Evolutionary conservation across 108 stramenopile genomes (phyloP).

Genomic region (Cyclotella baltica): DNA sequence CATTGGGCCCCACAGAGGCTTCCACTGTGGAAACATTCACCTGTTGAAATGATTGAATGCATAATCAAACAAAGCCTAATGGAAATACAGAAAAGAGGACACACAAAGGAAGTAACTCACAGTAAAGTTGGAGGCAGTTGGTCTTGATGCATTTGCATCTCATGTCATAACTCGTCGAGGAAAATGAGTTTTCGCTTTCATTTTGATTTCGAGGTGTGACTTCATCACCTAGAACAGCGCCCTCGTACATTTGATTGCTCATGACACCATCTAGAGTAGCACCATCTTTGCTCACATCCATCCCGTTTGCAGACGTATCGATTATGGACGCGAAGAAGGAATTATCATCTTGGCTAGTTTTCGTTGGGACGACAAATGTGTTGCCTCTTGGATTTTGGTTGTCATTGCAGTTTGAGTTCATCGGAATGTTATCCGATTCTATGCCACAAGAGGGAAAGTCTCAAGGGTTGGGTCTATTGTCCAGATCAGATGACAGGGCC

Average conservation of each 20-base stretch:
- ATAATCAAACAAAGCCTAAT: too few species aligned
- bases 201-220: not conserved
- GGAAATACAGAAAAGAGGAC: too few species aligned
- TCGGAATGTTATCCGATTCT: too few species aligned
- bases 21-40: slow-evolving; percentile 16
- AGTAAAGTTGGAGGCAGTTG: slow-evolving; percentile 7
- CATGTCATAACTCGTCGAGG: not conserved
- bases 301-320: not conserved
- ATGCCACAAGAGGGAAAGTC: too few species aligned
- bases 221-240: not conserved
- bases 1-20: not conserved
- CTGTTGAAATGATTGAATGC: not conserved
- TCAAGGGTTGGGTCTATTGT: too few species aligned
- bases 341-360: not conserved
- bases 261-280: not conserved
- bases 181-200: slow-evolving; percentile 1
- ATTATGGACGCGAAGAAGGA: not conserved
- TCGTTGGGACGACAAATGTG: too few species aligned
- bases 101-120: too few species aligned
- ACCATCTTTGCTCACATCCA: not conserved
- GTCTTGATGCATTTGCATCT: not conserved
- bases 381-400: too few species aligned
- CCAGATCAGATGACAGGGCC: too few species aligned
- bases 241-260: too few species aligned
- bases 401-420: too few species aligned